These are phyloP conservation scores for Ophiostoma pallidulum DNA, from an alignment of 2,329 filamentous ascomycete genomes.

Conservation along the genomic window DNA sequence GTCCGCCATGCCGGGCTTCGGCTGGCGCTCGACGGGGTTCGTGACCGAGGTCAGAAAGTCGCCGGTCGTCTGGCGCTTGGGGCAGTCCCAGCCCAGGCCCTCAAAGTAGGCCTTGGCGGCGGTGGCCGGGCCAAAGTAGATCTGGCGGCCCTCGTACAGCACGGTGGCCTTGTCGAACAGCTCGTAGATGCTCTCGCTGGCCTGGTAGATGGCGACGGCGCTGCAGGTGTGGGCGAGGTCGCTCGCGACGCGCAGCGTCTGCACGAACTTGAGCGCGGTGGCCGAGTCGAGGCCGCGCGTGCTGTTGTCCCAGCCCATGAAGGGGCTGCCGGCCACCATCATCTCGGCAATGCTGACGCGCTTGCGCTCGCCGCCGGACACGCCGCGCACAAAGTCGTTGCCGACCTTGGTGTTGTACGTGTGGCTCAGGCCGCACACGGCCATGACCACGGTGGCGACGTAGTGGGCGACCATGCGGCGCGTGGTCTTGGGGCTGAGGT, in stretches of 20 bases:
- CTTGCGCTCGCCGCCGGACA: slow-evolving; percentile 64
- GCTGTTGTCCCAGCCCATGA: slow-evolving; percentile 61
- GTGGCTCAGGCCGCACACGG: slow-evolving; percentile 65
- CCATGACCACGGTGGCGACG: slow-evolving; percentile 63
- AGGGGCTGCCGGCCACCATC: slow-evolving; percentile 44
- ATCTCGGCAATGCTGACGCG: slow-evolving; percentile 55
- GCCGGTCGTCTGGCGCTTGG: slow-evolving; percentile 55
- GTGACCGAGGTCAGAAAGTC: slow-evolving; percentile 67
- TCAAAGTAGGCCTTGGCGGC: slow-evolving; percentile 56
- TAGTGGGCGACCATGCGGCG: slow-evolving; percentile 37
- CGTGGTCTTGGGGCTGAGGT: slow-evolving; percentile 45
- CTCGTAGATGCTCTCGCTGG: slow-evolving; percentile 49
- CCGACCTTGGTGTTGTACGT: slow-evolving; percentile 64
- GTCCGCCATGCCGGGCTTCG: slow-evolving; percentile 46
- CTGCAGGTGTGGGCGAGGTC: slow-evolving; percentile 54
- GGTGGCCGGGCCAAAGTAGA: slow-evolving; percentile 51
- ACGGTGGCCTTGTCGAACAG: slow-evolving; percentile 19
- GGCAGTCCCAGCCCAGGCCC: slow-evolving; percentile 56
- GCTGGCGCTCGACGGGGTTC: slow-evolving; percentile 41
- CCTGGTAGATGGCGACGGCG: slow-evolving; percentile 65
- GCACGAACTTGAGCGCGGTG: slow-evolving; percentile 57
- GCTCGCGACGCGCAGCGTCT: slow-evolving; percentile 48
- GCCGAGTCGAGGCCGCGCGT: slow-evolving; percentile 65
- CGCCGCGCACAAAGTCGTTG: slow-evolving; percentile 65
- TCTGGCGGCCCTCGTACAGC: slow-evolving; percentile 14